phyloP scores from a whole-genome alignment of 768 basidiomycete species.

The Hericium rajendrae region DNA sequence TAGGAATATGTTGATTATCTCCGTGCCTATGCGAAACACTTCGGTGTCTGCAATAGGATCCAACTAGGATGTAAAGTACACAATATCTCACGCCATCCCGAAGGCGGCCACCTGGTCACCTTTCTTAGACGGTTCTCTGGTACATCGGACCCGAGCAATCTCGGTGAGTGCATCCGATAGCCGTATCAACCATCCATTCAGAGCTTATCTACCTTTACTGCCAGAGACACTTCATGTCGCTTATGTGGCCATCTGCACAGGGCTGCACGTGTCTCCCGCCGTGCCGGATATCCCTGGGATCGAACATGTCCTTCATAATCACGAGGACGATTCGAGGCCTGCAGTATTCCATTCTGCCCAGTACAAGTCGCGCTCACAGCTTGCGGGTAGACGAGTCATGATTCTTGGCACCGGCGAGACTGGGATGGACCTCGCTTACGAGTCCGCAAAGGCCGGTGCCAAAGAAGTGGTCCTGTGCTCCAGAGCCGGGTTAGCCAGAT shows the following conservation, averaged over 20 bases:
- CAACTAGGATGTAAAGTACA: constrained; percentile 29
- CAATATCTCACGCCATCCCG: constrained; percentile 24
- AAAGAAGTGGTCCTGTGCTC: constrained; percentile 44
- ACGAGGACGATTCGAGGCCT: constrained; percentile 9
- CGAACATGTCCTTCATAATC: constrained; percentile 24
- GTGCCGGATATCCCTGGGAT: constrained; percentile 42
- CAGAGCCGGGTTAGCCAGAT: constrained; percentile 31
- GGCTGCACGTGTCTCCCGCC: constrained; percentile 45
- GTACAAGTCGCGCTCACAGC: constrained; percentile 40
- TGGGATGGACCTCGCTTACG: constrained; percentile 49
- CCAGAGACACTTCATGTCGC: constrained; percentile 25
- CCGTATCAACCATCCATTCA: too few species aligned
- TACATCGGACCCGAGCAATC: too few species aligned
- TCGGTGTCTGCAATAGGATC: constrained; percentile 30
- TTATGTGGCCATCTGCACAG: constrained; percentile 43
- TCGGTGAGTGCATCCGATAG: too few species aligned
- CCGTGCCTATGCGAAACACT: constrained; percentile 33
- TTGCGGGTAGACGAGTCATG: constrained; percentile 37
- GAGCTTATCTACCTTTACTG: constrained; percentile 9
- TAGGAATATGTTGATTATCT: constrained; percentile 46
- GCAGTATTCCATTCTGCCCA: constrained; percentile 37
- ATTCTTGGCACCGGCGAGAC: constrained; percentile 56
- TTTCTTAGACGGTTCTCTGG: constrained; percentile 14
- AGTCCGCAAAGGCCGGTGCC: constrained; percentile 39
- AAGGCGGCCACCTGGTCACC: constrained; percentile 29